A percentile compares a stretch with the other conserved stretches of the same genome.
Conservation (phyloP, 148 eudicot genomes). For the Beta vulgaris region DNA sequence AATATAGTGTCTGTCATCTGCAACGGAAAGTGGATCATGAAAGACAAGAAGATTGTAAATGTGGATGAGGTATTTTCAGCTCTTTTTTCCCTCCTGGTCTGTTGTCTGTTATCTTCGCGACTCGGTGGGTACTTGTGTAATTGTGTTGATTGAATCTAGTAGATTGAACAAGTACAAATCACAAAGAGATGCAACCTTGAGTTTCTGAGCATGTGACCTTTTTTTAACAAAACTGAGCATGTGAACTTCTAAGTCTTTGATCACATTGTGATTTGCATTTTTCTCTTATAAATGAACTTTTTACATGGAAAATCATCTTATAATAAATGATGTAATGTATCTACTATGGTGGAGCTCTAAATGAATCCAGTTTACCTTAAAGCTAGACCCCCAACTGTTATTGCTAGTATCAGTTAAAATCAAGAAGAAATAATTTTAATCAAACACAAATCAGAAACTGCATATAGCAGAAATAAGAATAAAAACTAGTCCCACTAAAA, state of each 20-base stretch:
- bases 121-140: too few species aligned
- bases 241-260: neutral
- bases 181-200: neutral
- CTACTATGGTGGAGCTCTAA: too few species aligned
- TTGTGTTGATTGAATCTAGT: neutral
- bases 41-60: constrained; percentile 65
- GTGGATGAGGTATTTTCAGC: constrained; percentile 65
- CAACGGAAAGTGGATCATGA: constrained; percentile 93
- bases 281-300: neutral
- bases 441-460: too few species aligned
- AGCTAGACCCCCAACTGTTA: too few species aligned
- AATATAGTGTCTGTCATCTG: constrained; percentile 85
- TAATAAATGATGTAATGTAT: too few species aligned
- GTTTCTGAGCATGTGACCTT: neutral
- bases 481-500: too few species aligned
- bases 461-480: too few species aligned
- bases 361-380: too few species aligned
- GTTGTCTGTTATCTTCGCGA: neutral
- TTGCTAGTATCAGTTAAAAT: too few species aligned
- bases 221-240: too few species aligned
- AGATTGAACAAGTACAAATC: neutral
- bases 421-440: too few species aligned
- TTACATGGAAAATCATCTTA: too few species aligned
- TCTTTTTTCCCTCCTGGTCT: neutral
- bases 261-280: neutral